These are phyloP conservation scores for Gossypium raimondii DNA, from an alignment of 345 rosid species.

Conservation along the genomic window DNA sequence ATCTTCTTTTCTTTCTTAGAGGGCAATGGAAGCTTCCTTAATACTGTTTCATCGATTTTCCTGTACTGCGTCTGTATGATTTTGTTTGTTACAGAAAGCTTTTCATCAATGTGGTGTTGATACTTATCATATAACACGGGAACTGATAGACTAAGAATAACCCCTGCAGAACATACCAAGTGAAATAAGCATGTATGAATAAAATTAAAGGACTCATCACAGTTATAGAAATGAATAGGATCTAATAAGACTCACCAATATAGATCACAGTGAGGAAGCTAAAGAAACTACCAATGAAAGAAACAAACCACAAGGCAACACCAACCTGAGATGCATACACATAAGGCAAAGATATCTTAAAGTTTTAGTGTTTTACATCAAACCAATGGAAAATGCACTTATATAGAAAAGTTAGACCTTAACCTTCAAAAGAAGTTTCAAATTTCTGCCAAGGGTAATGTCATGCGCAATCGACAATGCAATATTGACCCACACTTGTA, in stretches of 20 bases:
- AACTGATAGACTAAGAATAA: constrained; percentile 63
- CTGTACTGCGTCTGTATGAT: constrained; percentile 48
- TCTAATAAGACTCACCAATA: constrained; percentile 51
- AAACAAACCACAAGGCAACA: constrained; percentile 47
- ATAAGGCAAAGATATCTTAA: background rate
- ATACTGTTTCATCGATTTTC: constrained; percentile 48
- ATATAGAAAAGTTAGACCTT: background rate
- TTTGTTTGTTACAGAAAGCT: constrained; percentile 40
- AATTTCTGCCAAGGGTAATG: constrained; percentile 60
- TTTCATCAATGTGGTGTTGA: constrained; percentile 65
- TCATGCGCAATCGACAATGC: constrained; percentile 62
- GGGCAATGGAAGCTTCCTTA: constrained; percentile 48
- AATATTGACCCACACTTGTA: constrained; percentile 50
- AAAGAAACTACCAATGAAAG: constrained; percentile 63
- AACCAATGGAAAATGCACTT: background rate
- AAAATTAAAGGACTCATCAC: background rate
- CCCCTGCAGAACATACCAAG: constrained; percentile 35
- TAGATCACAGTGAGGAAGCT: constrained; percentile 73
- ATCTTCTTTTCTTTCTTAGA: constrained; percentile 64
- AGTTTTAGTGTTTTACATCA: background rate
- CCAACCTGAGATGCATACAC: constrained; percentile 45
- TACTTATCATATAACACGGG: constrained; percentile 71
- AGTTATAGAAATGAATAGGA: background rate
- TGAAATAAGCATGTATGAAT: constrained; percentile 1
- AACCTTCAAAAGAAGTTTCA: constrained; percentile 68